Evolutionary conservation across 139 green algal genomes (phyloP), one percentile per base, ranked within the genome.

Genomic region (Closterium sp.): DNA sequence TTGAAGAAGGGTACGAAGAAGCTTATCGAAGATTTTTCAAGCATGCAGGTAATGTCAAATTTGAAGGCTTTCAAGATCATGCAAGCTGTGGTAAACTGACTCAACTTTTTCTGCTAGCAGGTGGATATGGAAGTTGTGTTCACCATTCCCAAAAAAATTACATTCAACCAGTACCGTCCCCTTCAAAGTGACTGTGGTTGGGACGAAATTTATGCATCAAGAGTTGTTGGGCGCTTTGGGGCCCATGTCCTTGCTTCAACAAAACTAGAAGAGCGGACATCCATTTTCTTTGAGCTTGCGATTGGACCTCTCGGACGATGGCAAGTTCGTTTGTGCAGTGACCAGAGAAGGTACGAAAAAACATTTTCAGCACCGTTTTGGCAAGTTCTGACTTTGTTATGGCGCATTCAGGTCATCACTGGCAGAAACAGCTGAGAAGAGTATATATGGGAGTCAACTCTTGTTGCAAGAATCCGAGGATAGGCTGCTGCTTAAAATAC

Each of bases 221-320:
- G 16, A 33, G 87, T 91, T 83, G 34, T 88, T 36, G 90, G 90
- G 7, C 90, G 34, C 16, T 93, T 93, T 92, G 90, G 90, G 19
- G 34, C 93, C 28, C 28, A 33, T 33, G 90, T 93, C 10, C 43
- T 93, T 25, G n/a, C 86, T 6, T 31, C 33, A 2, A 1, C 28
- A n/a, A 33, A n/a, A 4, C 21, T 84, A 5, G n/a, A 43, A 43
- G 90, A 93, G 30, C 10, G 31, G 10, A 93, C 90, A 34, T 84
- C 90, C 21, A 85, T 93, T 4, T 93, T 93, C 88, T 93, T 93
- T 19, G 90, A 93, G 86, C 34, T 88, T 19, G 25, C 92, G 8
- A 36, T 28, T n/a, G 35, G 36, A 33, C n/a, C 23, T 30, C 28
- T n/a, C 21, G 90, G 30, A 21, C 92, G 16, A 10, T 92, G 84